phyloP scores from a whole-genome alignment of 352 stramenopile species.

The Halophytophthora batemanensis region DNA sequence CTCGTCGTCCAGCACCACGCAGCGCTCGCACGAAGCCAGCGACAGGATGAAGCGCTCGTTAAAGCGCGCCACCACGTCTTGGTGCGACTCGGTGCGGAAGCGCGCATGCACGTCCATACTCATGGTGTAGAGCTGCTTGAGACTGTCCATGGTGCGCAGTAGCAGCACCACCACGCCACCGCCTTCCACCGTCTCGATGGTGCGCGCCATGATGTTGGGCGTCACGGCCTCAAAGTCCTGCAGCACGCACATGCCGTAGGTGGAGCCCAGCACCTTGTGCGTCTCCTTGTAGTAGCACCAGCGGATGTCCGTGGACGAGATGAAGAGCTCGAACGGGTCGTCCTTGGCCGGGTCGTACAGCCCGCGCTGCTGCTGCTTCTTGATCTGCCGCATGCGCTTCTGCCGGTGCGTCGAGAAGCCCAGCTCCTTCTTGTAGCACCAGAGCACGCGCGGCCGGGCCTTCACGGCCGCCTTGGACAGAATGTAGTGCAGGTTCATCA shows the following conservation, averaged over 20 bases:
- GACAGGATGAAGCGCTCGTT: slow-evolving; percentile 99
- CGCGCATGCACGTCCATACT: slow-evolving; percentile 94
- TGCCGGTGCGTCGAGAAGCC: slow-evolving; percentile 98
- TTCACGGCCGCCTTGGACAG: slow-evolving; percentile 94
- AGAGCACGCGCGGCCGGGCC: slow-evolving; percentile 95
- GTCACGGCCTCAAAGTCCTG: slow-evolving; percentile 99
- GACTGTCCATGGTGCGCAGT: slow-evolving; percentile 96
- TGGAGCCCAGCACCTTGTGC: slow-evolving; percentile 98
- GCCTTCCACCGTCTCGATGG: slow-evolving; percentile 98
- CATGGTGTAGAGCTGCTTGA: slow-evolving; percentile 99
- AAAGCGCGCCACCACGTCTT: slow-evolving; percentile 97
- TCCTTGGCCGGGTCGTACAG: slow-evolving; percentile 92
- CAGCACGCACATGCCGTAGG: slow-evolving; percentile 97
- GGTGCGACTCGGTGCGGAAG: slow-evolving; percentile 91
- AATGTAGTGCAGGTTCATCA: slow-evolving; percentile 99
- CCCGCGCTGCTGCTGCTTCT: slow-evolving; percentile 92
- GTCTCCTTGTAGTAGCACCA: slow-evolving; percentile 99
- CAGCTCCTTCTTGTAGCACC: slow-evolving; percentile 99
- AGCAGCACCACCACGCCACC: slow-evolving; percentile 97
- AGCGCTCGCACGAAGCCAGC: slow-evolving; percentile 92
- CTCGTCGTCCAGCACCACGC: slow-evolving; percentile 98
- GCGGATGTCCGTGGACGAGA: slow-evolving; percentile 97
- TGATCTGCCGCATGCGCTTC: slow-evolving; percentile 94
- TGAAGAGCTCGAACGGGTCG: slow-evolving; percentile 99
- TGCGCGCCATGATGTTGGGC: slow-evolving; percentile 98